Percentiles rank a stretch among this genome's conserved stretches.
These are phyloP conservation scores for Calonectria montana DNA, from an alignment of 2,329 filamentous ascomycete species.

Conservation along the genomic window DNA sequence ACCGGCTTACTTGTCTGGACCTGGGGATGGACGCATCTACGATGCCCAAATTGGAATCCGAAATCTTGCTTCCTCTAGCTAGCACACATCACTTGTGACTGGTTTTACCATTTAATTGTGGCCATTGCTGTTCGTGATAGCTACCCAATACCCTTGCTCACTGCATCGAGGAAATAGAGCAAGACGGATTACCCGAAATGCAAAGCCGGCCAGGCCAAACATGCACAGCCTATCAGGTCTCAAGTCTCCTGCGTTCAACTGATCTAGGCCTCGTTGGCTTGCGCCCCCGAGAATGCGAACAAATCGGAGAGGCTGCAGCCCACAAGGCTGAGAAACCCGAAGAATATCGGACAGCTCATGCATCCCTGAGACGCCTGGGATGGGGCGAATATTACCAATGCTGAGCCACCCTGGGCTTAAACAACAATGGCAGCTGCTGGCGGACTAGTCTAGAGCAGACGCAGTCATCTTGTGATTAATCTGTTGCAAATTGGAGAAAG, in stretches of 20 bases:
- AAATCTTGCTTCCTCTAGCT: background rate
- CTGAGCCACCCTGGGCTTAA: background rate
- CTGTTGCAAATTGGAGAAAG: background rate
- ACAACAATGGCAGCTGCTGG: background rate
- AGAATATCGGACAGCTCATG: background rate
- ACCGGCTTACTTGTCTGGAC: background rate
- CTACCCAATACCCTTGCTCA: background rate
- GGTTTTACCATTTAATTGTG: background rate
- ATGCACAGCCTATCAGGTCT: background rate
- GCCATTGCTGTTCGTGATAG: background rate
- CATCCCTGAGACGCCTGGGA: background rate
- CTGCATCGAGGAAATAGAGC: background rate
- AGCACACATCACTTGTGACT: background rate
- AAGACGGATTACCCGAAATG: background rate
- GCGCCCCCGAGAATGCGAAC: background rate
- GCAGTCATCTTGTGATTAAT: background rate
- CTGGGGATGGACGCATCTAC: slow-evolving; percentile 37
- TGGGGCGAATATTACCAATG: background rate
- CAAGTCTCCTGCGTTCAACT: background rate
- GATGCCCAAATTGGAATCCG: slow-evolving; percentile 31
- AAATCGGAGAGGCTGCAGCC: background rate
- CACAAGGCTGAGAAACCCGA: background rate
- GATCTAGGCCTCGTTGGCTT: background rate
- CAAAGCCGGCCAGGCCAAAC: background rate
- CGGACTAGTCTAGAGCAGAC: background rate